A percentile compares a stretch with the other conserved stretches of the same genome.
Conservation (phyloP, 2,329 filamentous ascomycete genomes). For the Metarhizium guizhouense region DNA sequence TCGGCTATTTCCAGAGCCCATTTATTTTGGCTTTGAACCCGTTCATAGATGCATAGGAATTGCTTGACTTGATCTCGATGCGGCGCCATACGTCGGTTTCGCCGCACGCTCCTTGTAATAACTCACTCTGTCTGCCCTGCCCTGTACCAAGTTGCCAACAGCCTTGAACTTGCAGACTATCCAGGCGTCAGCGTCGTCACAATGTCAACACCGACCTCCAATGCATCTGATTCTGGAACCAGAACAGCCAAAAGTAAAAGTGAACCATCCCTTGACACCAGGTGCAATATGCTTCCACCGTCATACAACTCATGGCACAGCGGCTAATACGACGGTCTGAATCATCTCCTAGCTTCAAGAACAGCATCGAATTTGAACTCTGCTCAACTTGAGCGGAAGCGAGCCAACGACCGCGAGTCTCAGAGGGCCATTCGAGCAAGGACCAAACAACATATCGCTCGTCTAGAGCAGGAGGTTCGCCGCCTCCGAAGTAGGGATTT, state of each 20-base stretch:
- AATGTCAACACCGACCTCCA: constrained; percentile 1
- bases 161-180: neutral
- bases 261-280: neutral
- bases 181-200: neutral
- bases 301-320: neutral
- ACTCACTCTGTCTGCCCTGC: too few relatives aligned
- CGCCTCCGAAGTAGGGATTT: constrained; percentile 1
- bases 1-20: neutral
- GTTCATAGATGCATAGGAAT: neutral
- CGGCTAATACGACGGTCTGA: neutral
- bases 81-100: too few relatives aligned
- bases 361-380: neutral
- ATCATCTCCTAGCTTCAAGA: neutral
- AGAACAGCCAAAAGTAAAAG: neutral
- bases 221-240: neutral
- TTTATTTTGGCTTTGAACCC: neutral
- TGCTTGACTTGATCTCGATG: too few relatives aligned
- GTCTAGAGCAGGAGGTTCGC: constrained; percentile 1
- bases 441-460: constrained; percentile 1
- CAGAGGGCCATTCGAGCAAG: constrained; percentile 4
- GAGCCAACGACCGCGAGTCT: constrained; percentile 3
- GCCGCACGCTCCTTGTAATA: too few relatives aligned
- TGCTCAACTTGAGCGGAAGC: constrained; percentile 2
- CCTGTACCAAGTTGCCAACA: neutral
- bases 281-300: too few relatives aligned